These are phyloP conservation scores for Mangifera indica DNA, from an alignment of 345 rosid species.

Conservation along the genomic window DNA sequence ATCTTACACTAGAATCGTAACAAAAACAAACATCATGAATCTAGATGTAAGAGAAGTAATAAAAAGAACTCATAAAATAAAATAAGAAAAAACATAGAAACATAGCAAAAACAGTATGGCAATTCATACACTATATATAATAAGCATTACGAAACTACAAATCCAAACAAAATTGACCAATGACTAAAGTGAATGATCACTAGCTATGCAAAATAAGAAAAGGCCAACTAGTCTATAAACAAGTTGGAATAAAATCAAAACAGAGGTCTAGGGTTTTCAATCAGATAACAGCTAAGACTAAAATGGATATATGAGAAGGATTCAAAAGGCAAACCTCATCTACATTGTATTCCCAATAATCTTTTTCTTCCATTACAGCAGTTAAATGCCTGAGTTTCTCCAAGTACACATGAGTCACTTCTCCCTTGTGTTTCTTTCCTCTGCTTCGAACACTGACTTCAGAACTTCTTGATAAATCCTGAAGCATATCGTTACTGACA, in stretches of 20 bases:
- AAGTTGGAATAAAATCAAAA: conserved; percentile 7
- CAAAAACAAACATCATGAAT: not conserved
- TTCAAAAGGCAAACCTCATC: conserved; percentile 67
- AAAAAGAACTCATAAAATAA: not conserved
- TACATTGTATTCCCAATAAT: conserved; percentile 72
- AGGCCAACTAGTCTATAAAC: not conserved
- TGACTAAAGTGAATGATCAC: not conserved
- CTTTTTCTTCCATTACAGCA: conserved; percentile 70
- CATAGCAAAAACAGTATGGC: not conserved
- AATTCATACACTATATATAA: conserved; percentile 6
- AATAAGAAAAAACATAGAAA: not conserved
- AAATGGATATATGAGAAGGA: conserved; percentile 7
- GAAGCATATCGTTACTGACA: conserved; percentile 46
- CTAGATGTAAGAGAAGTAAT: not conserved
- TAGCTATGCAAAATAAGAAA: conserved; percentile 11
- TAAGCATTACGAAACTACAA: conserved; percentile 1
- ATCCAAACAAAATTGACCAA: not conserved
- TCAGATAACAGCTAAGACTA: conserved; percentile 1
- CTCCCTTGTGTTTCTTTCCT: conserved; percentile 69
- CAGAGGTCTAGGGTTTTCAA: not conserved
- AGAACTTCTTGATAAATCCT: conserved; percentile 46
- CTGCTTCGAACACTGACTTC: conserved; percentile 38
- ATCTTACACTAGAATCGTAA: too few relatives aligned
- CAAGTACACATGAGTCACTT: conserved; percentile 61
- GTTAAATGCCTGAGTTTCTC: conserved; percentile 59